Conservation (phyloP, 139 green algal species). For the Monoraphidium neglectum region DNA sequence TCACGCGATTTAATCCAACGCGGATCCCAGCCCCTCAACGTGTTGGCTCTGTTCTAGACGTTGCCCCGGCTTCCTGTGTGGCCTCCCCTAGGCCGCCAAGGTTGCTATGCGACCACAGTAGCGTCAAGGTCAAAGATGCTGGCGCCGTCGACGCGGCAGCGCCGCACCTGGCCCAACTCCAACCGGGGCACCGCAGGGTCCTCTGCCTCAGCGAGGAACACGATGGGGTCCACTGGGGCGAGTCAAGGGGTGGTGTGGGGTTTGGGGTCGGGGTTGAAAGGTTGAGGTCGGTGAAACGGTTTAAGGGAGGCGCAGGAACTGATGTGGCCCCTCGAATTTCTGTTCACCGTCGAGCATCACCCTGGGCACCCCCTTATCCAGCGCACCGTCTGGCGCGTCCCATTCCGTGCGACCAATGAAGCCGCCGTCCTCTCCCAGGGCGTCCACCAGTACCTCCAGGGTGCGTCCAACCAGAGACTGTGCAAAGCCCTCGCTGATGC, state of each 20-base stretch:
- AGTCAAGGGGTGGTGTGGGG: too few species aligned
- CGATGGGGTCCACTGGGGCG: constrained; percentile 70
- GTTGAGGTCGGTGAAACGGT: too few species aligned
- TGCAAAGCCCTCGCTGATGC: constrained; percentile 67
- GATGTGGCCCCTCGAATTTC: too few species aligned
- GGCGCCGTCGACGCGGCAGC: constrained; percentile 59
- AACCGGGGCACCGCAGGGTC: constrained; percentile 31
- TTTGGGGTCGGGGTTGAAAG: too few species aligned
- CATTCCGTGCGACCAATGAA: constrained; percentile 74
- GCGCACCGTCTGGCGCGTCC: constrained; percentile 41
- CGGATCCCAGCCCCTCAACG: too few species aligned
- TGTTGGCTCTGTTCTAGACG: too few species aligned
- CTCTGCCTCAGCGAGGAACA: constrained; percentile 66
- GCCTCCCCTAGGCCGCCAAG: too few species aligned
- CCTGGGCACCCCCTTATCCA: constrained; percentile 27
- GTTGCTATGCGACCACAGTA: constrained; percentile 54
- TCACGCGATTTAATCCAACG: too few species aligned
- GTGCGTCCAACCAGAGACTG: constrained; percentile 63
- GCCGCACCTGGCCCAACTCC: constrained; percentile 73
- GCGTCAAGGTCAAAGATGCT: constrained; percentile 84
- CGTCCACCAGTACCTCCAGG: constrained; percentile 43
- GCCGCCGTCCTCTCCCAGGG: constrained; percentile 68
- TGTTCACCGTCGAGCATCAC: constrained; percentile 57
- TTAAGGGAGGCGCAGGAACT: too few species aligned
- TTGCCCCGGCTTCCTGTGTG: too few species aligned